phyloP scores from a whole-genome alignment of 164 flowering plant genomes.

The grape (Vitis vinifera) region DNA sequence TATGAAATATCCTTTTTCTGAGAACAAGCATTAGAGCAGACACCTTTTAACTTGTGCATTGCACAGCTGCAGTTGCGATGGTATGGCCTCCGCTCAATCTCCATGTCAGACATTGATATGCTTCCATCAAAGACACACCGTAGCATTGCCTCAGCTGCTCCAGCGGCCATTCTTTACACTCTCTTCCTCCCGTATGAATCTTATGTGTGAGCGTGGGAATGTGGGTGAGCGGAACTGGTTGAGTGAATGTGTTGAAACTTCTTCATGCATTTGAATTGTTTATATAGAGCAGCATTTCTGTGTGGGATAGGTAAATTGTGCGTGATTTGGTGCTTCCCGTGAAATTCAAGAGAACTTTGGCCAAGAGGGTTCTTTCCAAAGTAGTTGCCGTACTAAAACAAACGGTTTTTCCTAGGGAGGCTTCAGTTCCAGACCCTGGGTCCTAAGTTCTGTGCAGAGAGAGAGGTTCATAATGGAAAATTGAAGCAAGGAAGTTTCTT shows the following conservation, averaged over 20 bases:
- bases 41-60: constrained; percentile 21
- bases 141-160: constrained; percentile 8
- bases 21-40: constrained; percentile 6
- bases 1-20: constrained; percentile 12
- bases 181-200: not conserved
- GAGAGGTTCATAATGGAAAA: not conserved
- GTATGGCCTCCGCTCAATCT: constrained; percentile 39
- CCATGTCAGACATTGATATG: constrained; percentile 25
- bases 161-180: constrained; percentile 5
- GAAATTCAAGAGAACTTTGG: not conserved
- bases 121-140: constrained; percentile 16
- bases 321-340: not conserved
- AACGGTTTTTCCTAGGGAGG: not conserved
- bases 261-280: not conserved
- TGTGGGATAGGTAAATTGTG: not conserved
- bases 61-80: constrained; percentile 45
- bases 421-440: not conserved
- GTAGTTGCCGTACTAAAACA: not conserved
- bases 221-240: not conserved
- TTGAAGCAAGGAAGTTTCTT: no score
- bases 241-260: not conserved
- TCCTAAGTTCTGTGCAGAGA: not conserved
- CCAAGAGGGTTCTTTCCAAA: not conserved
- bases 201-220: not conserved
- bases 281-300: not conserved